phyloP scores from a whole-genome alignment of 306 rosid genomes.

The Vachellia pachyceras region DNA sequence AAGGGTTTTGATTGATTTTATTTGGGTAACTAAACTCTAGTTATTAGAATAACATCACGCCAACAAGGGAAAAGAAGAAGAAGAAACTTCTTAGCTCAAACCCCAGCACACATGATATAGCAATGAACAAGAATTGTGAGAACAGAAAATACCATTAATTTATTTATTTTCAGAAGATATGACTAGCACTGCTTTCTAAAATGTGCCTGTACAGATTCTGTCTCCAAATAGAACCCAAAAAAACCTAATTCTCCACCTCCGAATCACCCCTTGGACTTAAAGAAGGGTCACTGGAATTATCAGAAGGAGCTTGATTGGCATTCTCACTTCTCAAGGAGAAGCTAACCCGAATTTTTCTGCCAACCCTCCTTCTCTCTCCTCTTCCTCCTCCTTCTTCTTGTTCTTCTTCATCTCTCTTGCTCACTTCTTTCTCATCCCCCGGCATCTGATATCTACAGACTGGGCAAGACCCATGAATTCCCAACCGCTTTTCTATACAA shows the following conservation, averaged over 20 bases:
- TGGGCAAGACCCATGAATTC: constrained; percentile 81
- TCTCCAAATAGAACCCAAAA: not conserved
- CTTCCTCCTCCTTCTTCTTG: constrained; percentile 34
- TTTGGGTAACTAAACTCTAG: constrained; percentile 19
- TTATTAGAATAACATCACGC: constrained; percentile 4
- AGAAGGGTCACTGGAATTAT: constrained; percentile 41
- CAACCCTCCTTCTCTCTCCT: constrained; percentile 41
- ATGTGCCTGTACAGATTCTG: constrained; percentile 44
- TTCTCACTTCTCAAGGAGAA: constrained; percentile 50
- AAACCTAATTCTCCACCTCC: constrained; percentile 34
- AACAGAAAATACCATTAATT: not conserved
- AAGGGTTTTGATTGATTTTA: not conserved
- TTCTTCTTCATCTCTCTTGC: constrained; percentile 49
- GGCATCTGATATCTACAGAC: constrained; percentile 85
- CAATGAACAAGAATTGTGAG: constrained; percentile 6
- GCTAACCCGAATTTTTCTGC: constrained; percentile 70
- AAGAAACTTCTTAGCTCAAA: not conserved
- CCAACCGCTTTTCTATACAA: constrained; percentile 83
- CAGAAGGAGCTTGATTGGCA: constrained; percentile 44
- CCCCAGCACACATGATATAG: not conserved
- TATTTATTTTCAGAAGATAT: constrained; percentile 16
- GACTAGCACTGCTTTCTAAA: constrained; percentile 12
- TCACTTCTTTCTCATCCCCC: constrained; percentile 53
- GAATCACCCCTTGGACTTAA: constrained; percentile 37
- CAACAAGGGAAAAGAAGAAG: not conserved